Conservation (phyloP, 75 land plant species). For the Pinus tabuliformis region DNA sequence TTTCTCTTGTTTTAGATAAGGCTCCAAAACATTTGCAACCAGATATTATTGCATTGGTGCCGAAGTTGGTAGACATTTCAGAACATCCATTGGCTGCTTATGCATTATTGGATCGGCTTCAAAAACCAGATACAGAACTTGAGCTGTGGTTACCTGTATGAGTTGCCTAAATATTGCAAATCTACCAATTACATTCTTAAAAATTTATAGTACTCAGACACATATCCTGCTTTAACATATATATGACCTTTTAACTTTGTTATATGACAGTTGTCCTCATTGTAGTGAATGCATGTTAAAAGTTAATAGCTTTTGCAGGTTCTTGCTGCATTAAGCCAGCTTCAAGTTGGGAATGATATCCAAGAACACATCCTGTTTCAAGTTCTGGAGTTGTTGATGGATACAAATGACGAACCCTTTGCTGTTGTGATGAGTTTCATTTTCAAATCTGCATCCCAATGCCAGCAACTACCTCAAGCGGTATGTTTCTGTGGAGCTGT, state of each 20-base stretch:
- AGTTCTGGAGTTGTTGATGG: slow-evolving; percentile 60
- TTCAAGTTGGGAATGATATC: slow-evolving; percentile 79
- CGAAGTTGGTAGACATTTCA: slow-evolving; percentile 84
- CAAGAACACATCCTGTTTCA: slow-evolving; percentile 79
- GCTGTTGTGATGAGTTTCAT: slow-evolving; percentile 68
- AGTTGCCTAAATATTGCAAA: background rate
- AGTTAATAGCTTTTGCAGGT: slow-evolving; percentile 49
- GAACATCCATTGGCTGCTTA: slow-evolving; percentile 87
- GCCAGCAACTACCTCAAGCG: slow-evolving; percentile 81
- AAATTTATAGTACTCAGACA: background rate
- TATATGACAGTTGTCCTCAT: background rate
- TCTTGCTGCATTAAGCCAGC: slow-evolving; percentile 80
- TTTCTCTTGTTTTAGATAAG: slow-evolving; percentile 78
- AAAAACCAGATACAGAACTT: slow-evolving; percentile 80
- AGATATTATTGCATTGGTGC: slow-evolving; percentile 85
- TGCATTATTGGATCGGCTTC: slow-evolving; percentile 77
- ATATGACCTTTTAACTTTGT: background rate
- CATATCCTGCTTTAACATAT: background rate
- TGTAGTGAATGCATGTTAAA: slow-evolving; percentile 6
- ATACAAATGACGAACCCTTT: slow-evolving; percentile 86
- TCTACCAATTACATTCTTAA: background rate
- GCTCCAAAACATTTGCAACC: slow-evolving; percentile 90
- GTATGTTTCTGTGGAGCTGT: slow-evolving; percentile 35
- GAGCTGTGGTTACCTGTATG: slow-evolving; percentile 62
- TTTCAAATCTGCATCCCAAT: slow-evolving; percentile 89